Conservation (phyloP, 1,284 basidiomycete species). For the Moesziomyces sp. region DNA sequence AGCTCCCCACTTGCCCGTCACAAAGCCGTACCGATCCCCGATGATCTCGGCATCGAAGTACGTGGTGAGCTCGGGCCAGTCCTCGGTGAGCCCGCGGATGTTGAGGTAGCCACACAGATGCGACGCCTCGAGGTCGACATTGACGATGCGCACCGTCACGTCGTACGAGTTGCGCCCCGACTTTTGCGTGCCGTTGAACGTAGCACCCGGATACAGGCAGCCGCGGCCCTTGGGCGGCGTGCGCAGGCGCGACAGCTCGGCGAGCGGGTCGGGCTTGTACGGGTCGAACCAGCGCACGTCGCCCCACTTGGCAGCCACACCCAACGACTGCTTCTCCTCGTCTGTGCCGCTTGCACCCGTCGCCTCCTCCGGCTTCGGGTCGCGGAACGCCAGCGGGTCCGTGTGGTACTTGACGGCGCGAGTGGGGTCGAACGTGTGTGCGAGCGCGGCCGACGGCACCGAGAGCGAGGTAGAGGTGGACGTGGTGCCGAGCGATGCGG, state of each 20-base stretch:
- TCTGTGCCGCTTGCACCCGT: conserved; percentile 7
- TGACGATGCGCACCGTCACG: conserved; percentile 61
- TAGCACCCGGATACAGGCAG: conserved; percentile 62
- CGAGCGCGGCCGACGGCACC: conserved; percentile 17
- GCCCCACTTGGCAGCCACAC: conserved; percentile 12
- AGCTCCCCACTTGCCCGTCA: conserved; percentile 64
- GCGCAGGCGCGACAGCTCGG: conserved; percentile 43
- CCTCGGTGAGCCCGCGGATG: conserved; percentile 65
- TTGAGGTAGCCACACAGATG: conserved; percentile 65
- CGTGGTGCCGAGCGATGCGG: conserved; percentile 20
- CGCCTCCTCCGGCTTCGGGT: conserved; percentile 1
- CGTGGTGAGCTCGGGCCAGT: conserved; percentile 67
- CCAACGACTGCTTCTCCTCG: conserved; percentile 2
- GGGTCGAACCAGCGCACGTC: conserved; percentile 51
- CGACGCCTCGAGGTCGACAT: conserved; percentile 61
- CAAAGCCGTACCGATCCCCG: conserved; percentile 54
- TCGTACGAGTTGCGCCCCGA: conserved; percentile 62
- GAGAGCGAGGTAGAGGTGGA: conserved; percentile 35
- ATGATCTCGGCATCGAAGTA: conserved; percentile 67
- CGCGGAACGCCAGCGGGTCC: conserved; percentile 14
- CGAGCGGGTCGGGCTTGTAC: conserved; percentile 49
- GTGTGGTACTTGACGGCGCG: conserved; percentile 29
- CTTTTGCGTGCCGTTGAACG: conserved; percentile 62
- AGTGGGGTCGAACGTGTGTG: conserved; percentile 16
- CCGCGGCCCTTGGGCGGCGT: conserved; percentile 40